phyloP scores from a whole-genome alignment of 2,329 filamentous ascomycete genomes.

The Tetracladium maxilliforme region DNA sequence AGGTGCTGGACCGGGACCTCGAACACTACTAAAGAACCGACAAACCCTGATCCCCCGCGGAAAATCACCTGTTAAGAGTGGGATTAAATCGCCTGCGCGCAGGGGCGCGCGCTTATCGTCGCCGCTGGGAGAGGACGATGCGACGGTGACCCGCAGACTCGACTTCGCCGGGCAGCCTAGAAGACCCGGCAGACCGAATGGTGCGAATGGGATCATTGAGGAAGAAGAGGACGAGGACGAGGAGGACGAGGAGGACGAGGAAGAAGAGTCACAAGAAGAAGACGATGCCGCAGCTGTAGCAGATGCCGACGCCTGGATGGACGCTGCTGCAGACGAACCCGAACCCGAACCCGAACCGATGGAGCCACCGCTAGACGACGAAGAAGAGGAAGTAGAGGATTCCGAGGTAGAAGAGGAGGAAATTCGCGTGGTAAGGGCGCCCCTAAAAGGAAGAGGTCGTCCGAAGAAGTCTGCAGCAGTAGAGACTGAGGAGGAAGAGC shows the following conservation, averaged over 20 bases:
- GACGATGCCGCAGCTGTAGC: constrained; percentile 3
- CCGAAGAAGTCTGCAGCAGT: constrained; percentile 9
- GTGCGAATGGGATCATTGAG: constrained; percentile 13
- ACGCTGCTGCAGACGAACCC: constrained; percentile 6
- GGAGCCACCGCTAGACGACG: constrained; percentile 4
- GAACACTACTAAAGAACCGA: no score
- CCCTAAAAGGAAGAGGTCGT: constrained; percentile 11
- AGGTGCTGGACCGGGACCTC: no score
- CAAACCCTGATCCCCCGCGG: no score
- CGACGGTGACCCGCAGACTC: constrained; percentile 35
- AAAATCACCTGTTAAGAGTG: no score
- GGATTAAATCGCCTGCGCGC: background rate
- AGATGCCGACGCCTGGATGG: no score
- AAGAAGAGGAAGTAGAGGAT: constrained; percentile 12
- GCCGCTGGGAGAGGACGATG: no score
- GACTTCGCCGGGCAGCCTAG: constrained; percentile 26
- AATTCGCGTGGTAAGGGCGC: constrained; percentile 10
- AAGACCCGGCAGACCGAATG: constrained; percentile 11
- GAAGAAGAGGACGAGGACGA: constrained; percentile 14
- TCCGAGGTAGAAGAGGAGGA: constrained; percentile 10
- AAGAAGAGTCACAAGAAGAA: constrained; percentile 6
- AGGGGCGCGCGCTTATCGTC: constrained; percentile 15
- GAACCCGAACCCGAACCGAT: constrained; percentile 4
- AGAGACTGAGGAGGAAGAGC: constrained; percentile 1
- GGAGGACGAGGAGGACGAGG: constrained; percentile 12